Conservation (phyloP, 331 rosid species). For the Pyrus hybrid region DNA sequence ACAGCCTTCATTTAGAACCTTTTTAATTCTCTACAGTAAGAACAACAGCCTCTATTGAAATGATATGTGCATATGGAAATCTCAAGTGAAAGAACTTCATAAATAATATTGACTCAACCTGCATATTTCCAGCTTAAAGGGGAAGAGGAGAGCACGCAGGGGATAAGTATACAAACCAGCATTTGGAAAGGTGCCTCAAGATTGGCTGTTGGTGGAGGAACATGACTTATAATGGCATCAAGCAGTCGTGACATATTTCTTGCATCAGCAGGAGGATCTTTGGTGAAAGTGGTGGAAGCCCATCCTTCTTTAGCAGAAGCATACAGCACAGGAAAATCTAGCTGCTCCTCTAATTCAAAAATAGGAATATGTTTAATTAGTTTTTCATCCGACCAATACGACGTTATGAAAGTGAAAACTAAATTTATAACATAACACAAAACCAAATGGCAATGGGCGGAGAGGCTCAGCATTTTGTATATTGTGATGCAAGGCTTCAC, state of each 20-base stretch:
- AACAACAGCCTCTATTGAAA: neutral
- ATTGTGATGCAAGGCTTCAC: neutral
- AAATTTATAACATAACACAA: neutral
- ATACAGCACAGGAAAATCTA: constrained; percentile 94
- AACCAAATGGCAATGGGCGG: neutral
- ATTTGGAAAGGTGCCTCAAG: constrained; percentile 78
- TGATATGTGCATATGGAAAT: neutral
- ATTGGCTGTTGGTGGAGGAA: constrained; percentile 65
- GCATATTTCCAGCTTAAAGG: neutral
- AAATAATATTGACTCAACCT: neutral
- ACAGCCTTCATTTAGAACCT: neutral
- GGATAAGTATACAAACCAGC: constrained; percentile 69
- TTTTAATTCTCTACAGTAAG: neutral
- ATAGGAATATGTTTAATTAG: constrained; percentile 1
- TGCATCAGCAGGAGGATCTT: constrained; percentile 75
- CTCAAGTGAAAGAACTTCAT: neutral
- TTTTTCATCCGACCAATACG: neutral
- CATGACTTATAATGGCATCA: constrained; percentile 68
- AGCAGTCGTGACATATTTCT: constrained; percentile 86
- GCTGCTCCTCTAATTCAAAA: constrained; percentile 73
- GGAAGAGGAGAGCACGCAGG: neutral
- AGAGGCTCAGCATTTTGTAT: neutral
- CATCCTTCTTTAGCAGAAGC: constrained; percentile 99
- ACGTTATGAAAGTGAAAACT: neutral
- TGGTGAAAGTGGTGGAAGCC: constrained; percentile 77